phyloP scores from a whole-genome alignment of 495 filamentous ascomycete species.

The Aspergillus saccharolyticus region DNA sequence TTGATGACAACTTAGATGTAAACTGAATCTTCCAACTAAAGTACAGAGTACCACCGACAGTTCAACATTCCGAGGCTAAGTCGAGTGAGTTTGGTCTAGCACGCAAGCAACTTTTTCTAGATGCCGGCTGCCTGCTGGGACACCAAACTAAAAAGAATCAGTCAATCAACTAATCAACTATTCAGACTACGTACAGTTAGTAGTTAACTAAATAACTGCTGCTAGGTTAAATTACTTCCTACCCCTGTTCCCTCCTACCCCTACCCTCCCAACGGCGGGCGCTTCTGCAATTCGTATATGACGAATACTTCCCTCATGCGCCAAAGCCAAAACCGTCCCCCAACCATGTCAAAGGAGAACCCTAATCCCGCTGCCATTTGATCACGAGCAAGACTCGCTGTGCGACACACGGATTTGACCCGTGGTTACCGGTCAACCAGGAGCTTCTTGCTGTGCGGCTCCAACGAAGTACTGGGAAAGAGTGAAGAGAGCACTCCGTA shows the following conservation, averaged over 20 bases:
- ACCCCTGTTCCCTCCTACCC: not conserved
- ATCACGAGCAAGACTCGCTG: conserved; percentile 1
- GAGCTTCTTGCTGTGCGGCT: not conserved
- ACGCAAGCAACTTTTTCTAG: not conserved
- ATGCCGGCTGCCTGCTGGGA: not conserved
- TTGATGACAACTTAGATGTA: not conserved
- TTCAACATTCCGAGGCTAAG: not conserved
- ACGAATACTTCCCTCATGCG: conserved; percentile 2
- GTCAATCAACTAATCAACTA: not conserved
- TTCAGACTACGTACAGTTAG: too few species aligned
- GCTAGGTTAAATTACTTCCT: not conserved
- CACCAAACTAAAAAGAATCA: not conserved
- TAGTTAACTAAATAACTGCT: too few species aligned
- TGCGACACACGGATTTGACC: not conserved
- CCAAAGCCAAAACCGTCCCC: conserved; percentile 1
- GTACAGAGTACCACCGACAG: too few species aligned
- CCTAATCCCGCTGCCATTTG: not conserved
- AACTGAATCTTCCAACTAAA: too few species aligned
- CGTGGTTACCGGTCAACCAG: not conserved
- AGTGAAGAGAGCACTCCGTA: too few species aligned
- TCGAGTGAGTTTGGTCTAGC: not conserved
- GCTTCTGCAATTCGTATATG: not conserved
- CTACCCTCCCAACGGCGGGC: not conserved
- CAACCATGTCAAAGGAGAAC: conserved; percentile 2
- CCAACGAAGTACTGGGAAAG: too few species aligned